These are phyloP conservation scores for Botrytis medusae DNA, from an alignment of 2,329 filamentous ascomycete species.

Conservation along the genomic window DNA sequence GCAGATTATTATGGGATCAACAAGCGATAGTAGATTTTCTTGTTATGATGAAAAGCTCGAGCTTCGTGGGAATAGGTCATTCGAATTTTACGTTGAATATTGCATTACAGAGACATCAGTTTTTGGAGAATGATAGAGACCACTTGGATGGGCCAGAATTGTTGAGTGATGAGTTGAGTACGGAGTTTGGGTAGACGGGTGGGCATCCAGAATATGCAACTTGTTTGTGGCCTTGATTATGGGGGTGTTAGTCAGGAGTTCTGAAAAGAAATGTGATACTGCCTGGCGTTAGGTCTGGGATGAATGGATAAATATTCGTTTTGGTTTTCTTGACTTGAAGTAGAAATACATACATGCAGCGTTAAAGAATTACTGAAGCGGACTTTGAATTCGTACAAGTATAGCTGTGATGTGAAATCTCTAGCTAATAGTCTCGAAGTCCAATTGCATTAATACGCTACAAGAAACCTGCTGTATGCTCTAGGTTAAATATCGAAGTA, in stretches of 20 bases:
- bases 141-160: slow-evolving; percentile 29
- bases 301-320: neutral
- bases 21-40: slow-evolving; percentile 51
- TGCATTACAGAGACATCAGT: slow-evolving; percentile 39
- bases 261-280: neutral
- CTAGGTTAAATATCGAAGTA: no score
- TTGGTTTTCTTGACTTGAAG: neutral
- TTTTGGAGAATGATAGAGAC: slow-evolving; percentile 25
- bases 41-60: slow-evolving; percentile 46
- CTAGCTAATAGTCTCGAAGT: no score
- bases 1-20: slow-evolving; percentile 47
- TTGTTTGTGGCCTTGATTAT: slow-evolving; percentile 32
- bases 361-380: neutral
- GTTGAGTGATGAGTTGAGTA: slow-evolving; percentile 35
- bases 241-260: neutral
- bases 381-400: no score
- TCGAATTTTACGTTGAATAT: slow-evolving; percentile 50
- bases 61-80: slow-evolving; percentile 46
- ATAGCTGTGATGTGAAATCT: no score
- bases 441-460: no score
- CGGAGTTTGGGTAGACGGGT: slow-evolving; percentile 30
- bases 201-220: slow-evolving; percentile 31
- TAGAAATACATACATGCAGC: neutral
- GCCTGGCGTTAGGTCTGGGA: neutral
- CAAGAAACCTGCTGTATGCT: no score